These are phyloP conservation scores for Ceratobasidium theobromae DNA, from an alignment of 1,284 basidiomycete species.

Conservation along the genomic window DNA sequence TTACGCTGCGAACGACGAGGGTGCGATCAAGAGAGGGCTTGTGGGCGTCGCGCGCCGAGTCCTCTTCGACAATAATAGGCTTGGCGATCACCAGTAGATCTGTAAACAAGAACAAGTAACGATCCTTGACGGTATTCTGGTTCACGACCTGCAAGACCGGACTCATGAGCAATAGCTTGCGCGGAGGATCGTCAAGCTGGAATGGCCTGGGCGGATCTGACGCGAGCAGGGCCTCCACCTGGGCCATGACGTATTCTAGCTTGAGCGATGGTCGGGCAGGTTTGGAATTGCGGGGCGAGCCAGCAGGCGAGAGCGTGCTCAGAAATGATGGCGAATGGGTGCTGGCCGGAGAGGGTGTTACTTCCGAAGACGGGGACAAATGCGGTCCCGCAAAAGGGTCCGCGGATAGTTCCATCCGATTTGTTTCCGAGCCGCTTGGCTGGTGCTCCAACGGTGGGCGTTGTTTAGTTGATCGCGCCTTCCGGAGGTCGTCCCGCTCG, in stretches of 20 bases:
- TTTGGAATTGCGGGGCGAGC: slow-evolving; percentile 8
- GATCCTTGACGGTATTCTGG: slow-evolving; percentile 91
- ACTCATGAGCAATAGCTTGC: slow-evolving; percentile 80
- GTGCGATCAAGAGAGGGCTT: slow-evolving; percentile 76
- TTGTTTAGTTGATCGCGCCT: background rate
- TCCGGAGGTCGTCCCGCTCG: slow-evolving; percentile 32
- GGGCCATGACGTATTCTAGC: slow-evolving; percentile 8
- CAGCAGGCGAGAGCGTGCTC: background rate
- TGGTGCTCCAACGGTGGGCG: slow-evolving; percentile 11
- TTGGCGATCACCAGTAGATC: slow-evolving; percentile 90
- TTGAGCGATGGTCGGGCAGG: background rate
- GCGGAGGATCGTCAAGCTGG: slow-evolving; percentile 78
- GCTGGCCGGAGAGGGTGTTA: slow-evolving; percentile 24
- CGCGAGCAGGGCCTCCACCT: slow-evolving; percentile 41
- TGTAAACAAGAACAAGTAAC: slow-evolving; percentile 92
- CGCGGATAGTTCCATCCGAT: slow-evolving; percentile 32
- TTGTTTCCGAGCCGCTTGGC: slow-evolving; percentile 5
- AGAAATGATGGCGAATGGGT: slow-evolving; percentile 27
- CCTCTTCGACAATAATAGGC: slow-evolving; percentile 63
- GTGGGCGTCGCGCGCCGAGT: slow-evolving; percentile 57
- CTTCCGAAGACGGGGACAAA: slow-evolving; percentile 27
- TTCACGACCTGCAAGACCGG: slow-evolving; percentile 94
- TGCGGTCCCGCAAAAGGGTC: slow-evolving; percentile 34
- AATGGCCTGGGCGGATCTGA: slow-evolving; percentile 48
- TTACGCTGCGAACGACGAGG: slow-evolving; percentile 86